Base-by-base conservation (phyloP, 768 basidiomycete species). In the Grammothele lineata region DNA sequence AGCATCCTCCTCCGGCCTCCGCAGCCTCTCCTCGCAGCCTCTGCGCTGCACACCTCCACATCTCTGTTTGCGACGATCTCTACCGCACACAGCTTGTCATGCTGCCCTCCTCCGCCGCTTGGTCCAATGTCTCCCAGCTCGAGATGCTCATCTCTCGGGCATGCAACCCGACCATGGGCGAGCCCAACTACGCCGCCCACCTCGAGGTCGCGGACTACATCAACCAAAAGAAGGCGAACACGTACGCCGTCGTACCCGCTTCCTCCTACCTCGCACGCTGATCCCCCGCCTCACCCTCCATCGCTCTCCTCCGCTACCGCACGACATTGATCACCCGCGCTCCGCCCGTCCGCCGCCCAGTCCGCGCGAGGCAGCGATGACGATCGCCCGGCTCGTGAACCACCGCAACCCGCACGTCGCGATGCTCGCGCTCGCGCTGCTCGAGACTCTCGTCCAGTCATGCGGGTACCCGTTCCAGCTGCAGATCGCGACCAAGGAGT, bases 401-500 rank as follows among this genome's bases (percentile, higher is more conserved):
- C 87, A 93, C 62, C 83, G 93, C 47, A 94, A 95, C 59, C 90
- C 90, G 0, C 94, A 96, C 62, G 77, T 95, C 57, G 83, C 91
- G 18, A 77, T 94, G 54, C 82, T 97, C 24, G 83, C 92, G 3
- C 78, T 98, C 10, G 71, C 86, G 5, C 79, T 95, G 4, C 82
- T 97, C 53, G 88, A 93, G 65, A 92, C 89, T 12, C 83, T 99
- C 40, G 87, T 97, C 37, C 88, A 93, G 62, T 85, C 88, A 33
- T 98, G 95, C 63, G 96, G 96, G 65, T 99, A 99, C 68, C 85
- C 95, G 0, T 87, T 99, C 48, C 96, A 98, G 63, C 83, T 99
- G 19, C 96, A 99, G 66, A 88, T 98, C 57, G 75, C 87, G 15
- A 98, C 95, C 34, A 98, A 99, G 62, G 96, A 98, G 61, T 99